A percentile compares a stretch with the other conserved stretches of the same genome.
phyloP scores from a whole-genome alignment of 805 yeast species.

The Yarrowia sp. region DNA sequence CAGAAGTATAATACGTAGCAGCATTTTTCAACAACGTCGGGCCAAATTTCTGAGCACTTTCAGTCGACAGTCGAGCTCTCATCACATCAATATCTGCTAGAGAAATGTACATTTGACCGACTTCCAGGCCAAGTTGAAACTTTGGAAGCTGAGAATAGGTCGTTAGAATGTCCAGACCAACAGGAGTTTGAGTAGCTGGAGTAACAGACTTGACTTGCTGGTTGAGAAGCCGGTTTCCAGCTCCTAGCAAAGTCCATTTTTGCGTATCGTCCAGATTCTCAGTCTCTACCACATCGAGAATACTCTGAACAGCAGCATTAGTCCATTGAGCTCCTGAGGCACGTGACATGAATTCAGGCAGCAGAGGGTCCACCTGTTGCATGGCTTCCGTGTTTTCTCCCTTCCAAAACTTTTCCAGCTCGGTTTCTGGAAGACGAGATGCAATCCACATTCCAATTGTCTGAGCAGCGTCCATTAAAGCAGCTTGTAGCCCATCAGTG shows the following conservation, averaged over 20 bases:
- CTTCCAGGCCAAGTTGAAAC: slow-evolving; percentile 1
- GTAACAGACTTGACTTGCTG: background rate
- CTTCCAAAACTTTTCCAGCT: slow-evolving; percentile 4
- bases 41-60: background rate
- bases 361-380: background rate
- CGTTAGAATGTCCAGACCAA: background rate
- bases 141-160: background rate
- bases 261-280: background rate
- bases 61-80: background rate
- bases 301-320: slow-evolving; percentile 2
- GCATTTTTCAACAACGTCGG: slow-evolving; percentile 5
- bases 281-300: background rate
- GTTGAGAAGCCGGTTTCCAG: background rate
- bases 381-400: background rate
- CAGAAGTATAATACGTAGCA: slow-evolving; percentile 4
- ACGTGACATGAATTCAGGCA: background rate
- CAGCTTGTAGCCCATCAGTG: background rate
- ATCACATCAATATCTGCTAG: background rate
- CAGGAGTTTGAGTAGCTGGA: background rate
- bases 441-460: background rate
- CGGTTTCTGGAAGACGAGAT: background rate
- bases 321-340: slow-evolving; percentile 10
- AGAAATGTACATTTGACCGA: slow-evolving; percentile 17
- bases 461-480: slow-evolving; percentile 15
- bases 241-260: slow-evolving; percentile 1